Evolutionary conservation across 164 flowering plant genomes (phyloP), one percentile per base, ranked within the genome.

Genomic region (Umbellularia californica): DNA sequence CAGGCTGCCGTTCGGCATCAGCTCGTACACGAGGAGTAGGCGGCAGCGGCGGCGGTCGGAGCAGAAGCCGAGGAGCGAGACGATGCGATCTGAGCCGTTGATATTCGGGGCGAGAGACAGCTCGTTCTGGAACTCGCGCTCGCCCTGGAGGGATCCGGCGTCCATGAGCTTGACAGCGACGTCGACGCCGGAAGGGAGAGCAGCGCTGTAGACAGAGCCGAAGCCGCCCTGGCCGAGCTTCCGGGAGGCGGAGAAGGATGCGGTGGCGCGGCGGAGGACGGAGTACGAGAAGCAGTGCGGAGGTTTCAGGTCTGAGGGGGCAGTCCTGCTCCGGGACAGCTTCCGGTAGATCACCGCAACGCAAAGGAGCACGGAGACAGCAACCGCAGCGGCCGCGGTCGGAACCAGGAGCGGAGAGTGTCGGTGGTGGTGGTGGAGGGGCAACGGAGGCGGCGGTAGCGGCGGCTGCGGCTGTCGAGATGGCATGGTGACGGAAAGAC

Each of bases 191-290:
- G 82, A 77, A 20, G 90, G 85, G 3, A 91, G 87, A 0, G 76
- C 27, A 1, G 88, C 98, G 41, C 81, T 85, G 78, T 75, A 89
- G 60, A 95, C 97, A 1, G 99, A 87, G 1, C 96, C 97, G 67
- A 93, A 95, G 2, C 94, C 97, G 17, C 99, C 98, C 66, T 92
- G 95, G 47, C 98, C 98, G 67, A 95, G 84, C 20, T 87, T 88
- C 81, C 82, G 83, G 17, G 87, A 75, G 0, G 88, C 65, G 10
- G 94, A 79, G 80, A 95, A 95, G 0, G 90, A 85, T 1, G 73
- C 30, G 4, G 98, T 55, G 27, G 74, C 67, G 52, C 90, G 87
- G 60, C 93, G 90, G 80, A 93, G 90, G n/a, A 74, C 72, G 7
- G 88, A 73, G 83, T 85, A 93, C 12, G 94, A 83, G 83, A 86